phyloP scores from a whole-genome alignment of 208 protist species.

The Trypanosoma conorhini region DNA sequence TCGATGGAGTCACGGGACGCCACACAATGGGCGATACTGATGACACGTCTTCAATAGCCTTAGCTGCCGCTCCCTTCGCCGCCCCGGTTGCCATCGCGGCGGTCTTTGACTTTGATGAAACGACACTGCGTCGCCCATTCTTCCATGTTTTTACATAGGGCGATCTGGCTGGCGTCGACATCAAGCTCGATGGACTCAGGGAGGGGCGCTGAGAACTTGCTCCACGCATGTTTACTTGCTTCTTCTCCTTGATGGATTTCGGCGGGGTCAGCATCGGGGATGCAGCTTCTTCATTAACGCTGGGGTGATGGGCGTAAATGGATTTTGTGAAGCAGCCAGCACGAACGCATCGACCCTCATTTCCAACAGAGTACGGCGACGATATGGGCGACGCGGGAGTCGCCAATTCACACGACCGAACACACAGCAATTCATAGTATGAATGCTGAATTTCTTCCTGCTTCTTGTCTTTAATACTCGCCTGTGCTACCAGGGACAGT shows the following conservation, averaged over 20 bases:
- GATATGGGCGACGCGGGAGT: background rate
- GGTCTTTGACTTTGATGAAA: background rate
- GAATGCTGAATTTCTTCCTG: background rate
- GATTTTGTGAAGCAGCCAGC: slow-evolving; percentile 2
- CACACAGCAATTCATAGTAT: slow-evolving; percentile 15
- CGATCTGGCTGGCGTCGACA: background rate
- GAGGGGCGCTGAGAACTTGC: too few relatives aligned
- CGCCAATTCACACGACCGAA: background rate
- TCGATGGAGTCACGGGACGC: background rate
- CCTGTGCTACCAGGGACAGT: background rate
- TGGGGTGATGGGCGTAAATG: background rate
- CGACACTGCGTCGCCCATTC: background rate
- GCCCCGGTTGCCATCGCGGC: background rate
- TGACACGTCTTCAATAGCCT: background rate
- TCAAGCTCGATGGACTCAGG: background rate
- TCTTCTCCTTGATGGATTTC: background rate
- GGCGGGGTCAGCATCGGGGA: background rate
- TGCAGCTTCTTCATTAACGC: background rate
- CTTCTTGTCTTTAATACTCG: background rate
- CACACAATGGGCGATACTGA: background rate
- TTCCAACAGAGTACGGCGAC: background rate
- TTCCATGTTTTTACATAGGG: background rate
- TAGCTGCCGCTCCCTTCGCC: background rate
- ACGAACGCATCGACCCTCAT: background rate
- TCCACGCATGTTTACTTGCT: background rate